These are phyloP conservation scores for Ceratobasidium sp. DNA, from an alignment of 1,284 basidiomycete genomes.

Conservation along the genomic window DNA sequence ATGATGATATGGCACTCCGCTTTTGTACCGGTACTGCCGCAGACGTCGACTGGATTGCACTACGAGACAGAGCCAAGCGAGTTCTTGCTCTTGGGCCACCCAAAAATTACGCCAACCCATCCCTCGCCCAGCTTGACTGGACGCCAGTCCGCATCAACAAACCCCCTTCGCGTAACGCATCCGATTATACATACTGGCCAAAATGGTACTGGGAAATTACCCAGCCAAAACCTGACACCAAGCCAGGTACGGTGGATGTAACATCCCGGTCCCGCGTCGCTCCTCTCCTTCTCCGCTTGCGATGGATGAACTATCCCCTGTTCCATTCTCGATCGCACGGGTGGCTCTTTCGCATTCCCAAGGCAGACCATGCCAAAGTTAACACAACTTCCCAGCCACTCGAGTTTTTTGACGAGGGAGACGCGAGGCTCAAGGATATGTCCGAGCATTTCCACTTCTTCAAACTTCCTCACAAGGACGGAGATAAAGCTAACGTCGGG, in stretches of 20 bases:
- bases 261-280: conserved; percentile 86
- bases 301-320: conserved; percentile 88
- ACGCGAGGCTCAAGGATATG: conserved; percentile 61
- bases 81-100: background rate
- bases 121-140: conserved; percentile 29
- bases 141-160: conserved; percentile 14
- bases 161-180: background rate
- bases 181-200: conserved; percentile 58
- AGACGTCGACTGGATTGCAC: conserved; percentile 9
- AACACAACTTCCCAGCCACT: conserved; percentile 46
- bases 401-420: conserved; percentile 66
- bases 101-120: background rate
- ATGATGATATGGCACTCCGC: conserved; percentile 9
- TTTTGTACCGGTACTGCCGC: conserved; percentile 17
- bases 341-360: conserved; percentile 86
- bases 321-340: conserved; percentile 88
- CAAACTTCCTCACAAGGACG: conserved; percentile 96
- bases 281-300: conserved; percentile 84
- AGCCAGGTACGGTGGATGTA: conserved; percentile 69
- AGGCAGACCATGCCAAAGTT: conserved; percentile 43
- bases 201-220: conserved; percentile 97
- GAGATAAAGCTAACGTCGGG: conserved; percentile 92
- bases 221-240: conserved; percentile 47
- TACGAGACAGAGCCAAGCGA: background rate
- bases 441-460: conserved; percentile 69